phyloP scores from a whole-genome alignment of 2,329 filamentous ascomycete genomes.

The Ophiostoma triangulosporum region DNA sequence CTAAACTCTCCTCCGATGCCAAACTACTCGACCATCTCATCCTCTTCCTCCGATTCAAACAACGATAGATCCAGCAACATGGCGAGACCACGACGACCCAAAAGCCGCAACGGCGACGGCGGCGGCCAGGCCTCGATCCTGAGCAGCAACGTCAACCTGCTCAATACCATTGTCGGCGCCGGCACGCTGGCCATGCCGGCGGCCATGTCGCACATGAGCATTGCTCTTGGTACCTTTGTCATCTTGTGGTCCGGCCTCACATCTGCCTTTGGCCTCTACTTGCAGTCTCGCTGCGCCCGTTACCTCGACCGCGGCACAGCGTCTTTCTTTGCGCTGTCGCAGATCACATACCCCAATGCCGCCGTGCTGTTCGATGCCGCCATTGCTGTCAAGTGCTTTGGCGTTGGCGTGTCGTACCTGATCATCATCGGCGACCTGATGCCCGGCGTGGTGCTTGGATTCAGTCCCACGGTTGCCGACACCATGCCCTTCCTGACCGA shows the following conservation, averaged over 20 bases:
- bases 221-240: slow-evolving; percentile 67
- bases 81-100: slow-evolving; percentile 47
- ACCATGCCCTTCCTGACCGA: slow-evolving; percentile 66
- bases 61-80: slow-evolving; percentile 28
- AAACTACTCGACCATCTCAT: slow-evolving; percentile 39
- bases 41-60: slow-evolving; percentile 22
- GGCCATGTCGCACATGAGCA: slow-evolving; percentile 90
- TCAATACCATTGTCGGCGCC: slow-evolving; percentile 94
- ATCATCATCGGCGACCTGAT: slow-evolving; percentile 98
- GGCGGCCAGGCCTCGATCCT: slow-evolving; percentile 78
- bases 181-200: slow-evolving; percentile 93
- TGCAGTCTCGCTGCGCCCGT: slow-evolving; percentile 82
- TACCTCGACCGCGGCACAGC: slow-evolving; percentile 82
- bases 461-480: slow-evolving; percentile 42
- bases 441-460: slow-evolving; percentile 82
- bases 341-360: slow-evolving; percentile 92
- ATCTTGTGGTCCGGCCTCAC: slow-evolving; percentile 87
- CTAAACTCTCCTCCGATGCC: slow-evolving; percentile 27
- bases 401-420: slow-evolving; percentile 90
- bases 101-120: slow-evolving; percentile 48
- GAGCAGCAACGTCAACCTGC: slow-evolving; percentile 85
- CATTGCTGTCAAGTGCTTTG: slow-evolving; percentile 96
- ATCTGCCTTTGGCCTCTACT: slow-evolving; percentile 83
- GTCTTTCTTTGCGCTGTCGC: slow-evolving; percentile 93
- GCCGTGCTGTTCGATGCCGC: slow-evolving; percentile 91